Conservation (phyloP, 805 yeast species). For the Candida fluviatilis region DNA sequence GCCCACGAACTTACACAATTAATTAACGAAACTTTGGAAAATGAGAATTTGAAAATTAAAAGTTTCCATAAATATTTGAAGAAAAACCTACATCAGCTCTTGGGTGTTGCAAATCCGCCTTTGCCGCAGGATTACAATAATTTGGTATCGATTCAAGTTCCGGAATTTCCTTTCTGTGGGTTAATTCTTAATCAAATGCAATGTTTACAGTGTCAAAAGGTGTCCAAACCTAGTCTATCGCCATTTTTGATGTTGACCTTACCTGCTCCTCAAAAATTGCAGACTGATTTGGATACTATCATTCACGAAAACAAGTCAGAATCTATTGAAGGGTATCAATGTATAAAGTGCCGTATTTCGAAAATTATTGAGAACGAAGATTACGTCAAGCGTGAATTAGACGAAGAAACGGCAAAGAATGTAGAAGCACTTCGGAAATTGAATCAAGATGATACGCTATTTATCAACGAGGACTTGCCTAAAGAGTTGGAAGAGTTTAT, state of each 20-base stretch:
- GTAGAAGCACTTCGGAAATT: slow-evolving; percentile 32
- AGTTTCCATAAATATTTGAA: slow-evolving; percentile 18
- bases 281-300: slow-evolving; percentile 49
- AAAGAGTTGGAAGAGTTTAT: slow-evolving; percentile 46
- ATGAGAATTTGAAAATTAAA: slow-evolving; percentile 51
- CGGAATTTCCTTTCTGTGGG: slow-evolving; percentile 74
- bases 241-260: slow-evolving; percentile 71
- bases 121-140: slow-evolving; percentile 9
- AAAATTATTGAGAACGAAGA: slow-evolving; percentile 28
- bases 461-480: slow-evolving; percentile 65
- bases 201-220: slow-evolving; percentile 63
- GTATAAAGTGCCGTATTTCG: slow-evolving; percentile 61
- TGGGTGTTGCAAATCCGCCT: slow-evolving; percentile 4
- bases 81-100: slow-evolving; percentile 7
- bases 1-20: slow-evolving; percentile 90
- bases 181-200: slow-evolving; percentile 59
- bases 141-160: slow-evolving; percentile 30
- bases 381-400: slow-evolving; percentile 19
- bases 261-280: slow-evolving; percentile 58
- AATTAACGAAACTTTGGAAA: slow-evolving; percentile 70
- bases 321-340: slow-evolving; percentile 74
- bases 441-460: slow-evolving; percentile 31
- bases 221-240: slow-evolving; percentile 53
- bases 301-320: slow-evolving; percentile 58
- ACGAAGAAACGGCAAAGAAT: slow-evolving; percentile 8